A percentile compares a stretch with the other conserved stretches of the same genome.
Evolutionary conservation across 345 rosid genomes (phyloP).

Genomic region (Salix brachista): DNA sequence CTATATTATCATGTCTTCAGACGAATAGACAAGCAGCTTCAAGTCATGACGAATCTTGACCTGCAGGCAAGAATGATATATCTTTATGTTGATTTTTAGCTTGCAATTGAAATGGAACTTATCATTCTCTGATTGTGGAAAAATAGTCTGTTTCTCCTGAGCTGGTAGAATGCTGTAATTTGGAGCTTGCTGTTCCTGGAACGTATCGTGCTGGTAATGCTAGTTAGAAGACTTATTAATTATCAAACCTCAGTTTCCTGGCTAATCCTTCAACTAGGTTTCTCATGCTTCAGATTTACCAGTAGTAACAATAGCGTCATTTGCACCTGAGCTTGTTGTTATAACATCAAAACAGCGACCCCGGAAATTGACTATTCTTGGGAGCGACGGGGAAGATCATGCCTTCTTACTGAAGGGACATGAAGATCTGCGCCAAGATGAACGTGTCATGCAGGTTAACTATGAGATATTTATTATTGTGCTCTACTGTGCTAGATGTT

Average conservation of each 20-base stretch:
- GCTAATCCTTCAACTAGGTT: neutral
- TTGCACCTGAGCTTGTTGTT: conserved; percentile 86
- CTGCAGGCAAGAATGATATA: conserved; percentile 58
- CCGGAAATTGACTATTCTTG: conserved; percentile 89
- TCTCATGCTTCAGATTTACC: conserved; percentile 52
- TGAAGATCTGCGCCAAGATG: conserved; percentile 98
- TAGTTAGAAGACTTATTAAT: conserved; percentile 6
- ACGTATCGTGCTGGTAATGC: conserved; percentile 77
- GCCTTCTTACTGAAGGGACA: conserved; percentile 95
- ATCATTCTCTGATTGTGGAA: conserved; percentile 10
- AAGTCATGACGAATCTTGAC: conserved; percentile 83
- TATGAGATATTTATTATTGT: neutral
- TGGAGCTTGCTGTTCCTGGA: conserved; percentile 99
- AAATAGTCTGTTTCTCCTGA: conserved; percentile 94
- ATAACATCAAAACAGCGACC: conserved; percentile 96
- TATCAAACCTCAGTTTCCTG: neutral
- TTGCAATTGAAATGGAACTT: conserved; percentile 5
- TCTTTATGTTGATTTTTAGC: conserved; percentile 12
- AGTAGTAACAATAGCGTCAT: conserved; percentile 86
- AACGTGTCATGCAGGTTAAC: conserved; percentile 98
- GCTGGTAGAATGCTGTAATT: conserved; percentile 72
- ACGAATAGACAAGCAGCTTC: conserved; percentile 93
- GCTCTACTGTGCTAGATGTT: neutral
- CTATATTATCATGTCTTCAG: conserved; percentile 92
- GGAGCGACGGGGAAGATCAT: conserved; percentile 88